Evolutionary conservation across 306 rosid species (phyloP).

Genomic region (Prunus salicina): DNA sequence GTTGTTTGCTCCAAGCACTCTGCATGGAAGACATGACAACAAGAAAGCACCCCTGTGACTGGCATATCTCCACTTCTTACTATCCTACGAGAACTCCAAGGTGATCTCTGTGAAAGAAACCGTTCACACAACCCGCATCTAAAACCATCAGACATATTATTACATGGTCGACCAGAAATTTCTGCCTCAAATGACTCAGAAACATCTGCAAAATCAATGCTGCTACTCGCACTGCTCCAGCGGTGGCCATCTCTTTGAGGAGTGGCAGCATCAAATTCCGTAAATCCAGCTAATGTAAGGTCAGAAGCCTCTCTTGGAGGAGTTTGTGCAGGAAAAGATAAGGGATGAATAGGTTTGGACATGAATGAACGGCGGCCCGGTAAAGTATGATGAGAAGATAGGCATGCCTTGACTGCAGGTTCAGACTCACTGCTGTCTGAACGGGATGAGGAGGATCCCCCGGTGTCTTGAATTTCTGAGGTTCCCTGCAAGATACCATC

Average conservation of each 20-base stretch:
- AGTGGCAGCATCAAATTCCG: conserved; percentile 54
- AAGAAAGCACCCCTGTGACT: conserved; percentile 71
- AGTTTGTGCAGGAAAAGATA: conserved; percentile 50
- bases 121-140: conserved; percentile 77
- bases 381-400: conserved; percentile 55
- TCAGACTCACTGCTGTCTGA: conserved; percentile 81
- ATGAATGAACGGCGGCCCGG: conserved; percentile 61
- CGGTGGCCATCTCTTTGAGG: conserved; percentile 53
- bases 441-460: conserved; percentile 49
- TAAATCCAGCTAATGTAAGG: conserved; percentile 36
- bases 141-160: conserved; percentile 46
- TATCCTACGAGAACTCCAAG: conserved; percentile 82
- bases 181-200: conserved; percentile 70
- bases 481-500: conserved; percentile 64
- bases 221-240: conserved; percentile 82
- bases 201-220: conserved; percentile 70
- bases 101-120: conserved; percentile 73
- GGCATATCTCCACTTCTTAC: conserved; percentile 94
- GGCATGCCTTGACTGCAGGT: conserved; percentile 47
- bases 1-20: conserved; percentile 86
- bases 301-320: conserved; percentile 52
- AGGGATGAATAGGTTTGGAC: conserved; percentile 81
- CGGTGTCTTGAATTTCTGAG: conserved; percentile 53
- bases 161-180: conserved; percentile 25
- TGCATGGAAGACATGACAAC: conserved; percentile 78